phyloP scores from a whole-genome alignment of 2,329 filamentous ascomycete species.

The Colletotrichum sublineola region DNA sequence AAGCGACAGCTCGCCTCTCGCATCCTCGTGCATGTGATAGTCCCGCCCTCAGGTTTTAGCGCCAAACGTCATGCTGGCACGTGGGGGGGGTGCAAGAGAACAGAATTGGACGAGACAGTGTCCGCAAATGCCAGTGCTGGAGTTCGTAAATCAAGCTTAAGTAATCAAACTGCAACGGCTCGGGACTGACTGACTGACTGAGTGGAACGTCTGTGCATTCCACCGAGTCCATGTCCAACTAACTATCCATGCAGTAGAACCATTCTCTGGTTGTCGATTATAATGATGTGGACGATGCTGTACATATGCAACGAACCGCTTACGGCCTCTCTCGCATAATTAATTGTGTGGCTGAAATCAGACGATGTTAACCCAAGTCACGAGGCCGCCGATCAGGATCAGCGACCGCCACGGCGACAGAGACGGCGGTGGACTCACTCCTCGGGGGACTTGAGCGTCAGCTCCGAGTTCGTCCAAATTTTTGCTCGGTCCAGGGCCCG shows the following conservation, averaged over 20 bases:
- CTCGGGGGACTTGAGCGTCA: conserved; percentile 18
- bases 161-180: conserved; percentile 30
- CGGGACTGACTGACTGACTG: too few relatives aligned
- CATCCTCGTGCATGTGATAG: conserved; percentile 22
- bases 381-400: neutral
- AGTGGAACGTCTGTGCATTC: too few relatives aligned
- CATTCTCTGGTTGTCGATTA: neutral
- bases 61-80: conserved; percentile 35
- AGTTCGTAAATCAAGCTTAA: conserved; percentile 22
- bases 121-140: conserved; percentile 25
- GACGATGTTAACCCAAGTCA: conserved; percentile 23
- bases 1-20: neutral
- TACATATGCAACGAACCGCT: too few relatives aligned
- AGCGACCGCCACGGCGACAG: neutral
- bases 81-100: conserved; percentile 25
- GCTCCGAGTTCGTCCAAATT: conserved; percentile 20
- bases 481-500: neutral
- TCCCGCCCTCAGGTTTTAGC: conserved; percentile 17
- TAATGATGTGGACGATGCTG: neutral
- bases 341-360: conserved; percentile 11
- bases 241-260: too few relatives aligned
- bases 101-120: neutral
- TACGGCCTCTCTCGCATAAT: too few relatives aligned
- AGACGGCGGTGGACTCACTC: conserved; percentile 7
- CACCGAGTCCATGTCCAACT: too few relatives aligned